These are phyloP conservation scores for Candida maris DNA, from an alignment of 805 yeast genomes.

Conservation along the genomic window DNA sequence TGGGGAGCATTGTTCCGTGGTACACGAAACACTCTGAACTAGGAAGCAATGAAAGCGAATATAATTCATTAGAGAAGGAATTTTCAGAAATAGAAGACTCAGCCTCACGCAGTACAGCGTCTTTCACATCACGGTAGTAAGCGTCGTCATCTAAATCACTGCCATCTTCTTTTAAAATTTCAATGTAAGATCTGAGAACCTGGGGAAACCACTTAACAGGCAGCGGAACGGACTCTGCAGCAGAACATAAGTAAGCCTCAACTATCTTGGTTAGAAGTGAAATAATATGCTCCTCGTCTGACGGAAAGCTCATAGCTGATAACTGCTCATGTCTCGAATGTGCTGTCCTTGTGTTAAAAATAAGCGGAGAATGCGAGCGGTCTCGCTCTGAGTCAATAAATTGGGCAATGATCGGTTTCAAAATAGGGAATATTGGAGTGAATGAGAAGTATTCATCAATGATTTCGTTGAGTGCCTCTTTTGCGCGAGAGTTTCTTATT, in stretches of 20 bases:
- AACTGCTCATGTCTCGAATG: neutral
- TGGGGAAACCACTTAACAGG: conserved; percentile 25
- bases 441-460: conserved; percentile 23
- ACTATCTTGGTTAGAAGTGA: conserved; percentile 7
- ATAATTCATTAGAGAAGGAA: conserved; percentile 19
- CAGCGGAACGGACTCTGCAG: conserved; percentile 4
- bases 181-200: conserved; percentile 21
- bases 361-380: neutral
- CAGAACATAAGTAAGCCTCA: conserved; percentile 4
- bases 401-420: conserved; percentile 19
- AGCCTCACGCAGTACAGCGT: conserved; percentile 18
- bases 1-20: conserved; percentile 18
- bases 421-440: conserved; percentile 27
- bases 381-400: conserved; percentile 6
- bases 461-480: conserved; percentile 2
- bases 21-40: conserved; percentile 20
- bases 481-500: conserved; percentile 3
- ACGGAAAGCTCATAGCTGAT: neutral
- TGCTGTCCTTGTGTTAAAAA: neutral
- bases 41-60: conserved; percentile 25
- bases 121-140: conserved; percentile 18
- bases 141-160: conserved; percentile 17
- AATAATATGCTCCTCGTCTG: conserved; percentile 2
- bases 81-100: conserved; percentile 9
- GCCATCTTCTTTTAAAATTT: conserved; percentile 17